Evolutionary conservation across 2,329 filamentous ascomycete species (phyloP).

Genomic region (Zasmidium cellare): DNA sequence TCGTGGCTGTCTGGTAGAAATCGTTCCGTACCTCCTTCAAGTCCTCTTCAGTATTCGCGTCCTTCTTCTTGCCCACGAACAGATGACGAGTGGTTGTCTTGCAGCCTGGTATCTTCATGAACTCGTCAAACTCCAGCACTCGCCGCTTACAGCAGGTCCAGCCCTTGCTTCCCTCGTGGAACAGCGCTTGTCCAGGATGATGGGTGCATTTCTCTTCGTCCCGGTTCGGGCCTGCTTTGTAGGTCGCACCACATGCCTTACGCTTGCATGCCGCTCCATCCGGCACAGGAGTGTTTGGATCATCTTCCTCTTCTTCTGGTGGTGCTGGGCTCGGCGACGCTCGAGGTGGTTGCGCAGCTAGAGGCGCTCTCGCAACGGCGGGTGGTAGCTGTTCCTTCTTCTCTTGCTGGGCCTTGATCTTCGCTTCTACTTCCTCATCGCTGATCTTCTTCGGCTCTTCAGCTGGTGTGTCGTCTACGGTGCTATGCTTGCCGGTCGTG

Average conservation of each 20-base stretch:
- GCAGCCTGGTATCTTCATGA: constrained; percentile 93
- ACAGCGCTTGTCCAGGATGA: constrained; percentile 87
- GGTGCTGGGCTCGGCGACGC: constrained; percentile 56
- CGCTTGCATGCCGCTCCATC: constrained; percentile 76
- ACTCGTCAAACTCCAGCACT: constrained; percentile 96
- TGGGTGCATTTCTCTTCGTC: constrained; percentile 78
- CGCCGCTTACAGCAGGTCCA: constrained; percentile 96
- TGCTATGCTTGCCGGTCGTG: constrained; percentile 89
- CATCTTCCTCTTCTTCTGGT: constrained; percentile 80
- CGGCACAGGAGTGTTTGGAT: constrained; percentile 71
- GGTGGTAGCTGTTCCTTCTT: constrained; percentile 27
- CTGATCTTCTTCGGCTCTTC: constrained; percentile 25
- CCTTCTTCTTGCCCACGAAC: constrained; percentile 72
- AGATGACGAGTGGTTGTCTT: constrained; percentile 77
- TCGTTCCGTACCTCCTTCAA: constrained; percentile 82
- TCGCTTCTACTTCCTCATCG: constrained; percentile 33
- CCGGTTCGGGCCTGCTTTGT: constrained; percentile 60
- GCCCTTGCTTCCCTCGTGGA: constrained; percentile 97
- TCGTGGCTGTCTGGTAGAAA: constrained; percentile 87
- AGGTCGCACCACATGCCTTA: constrained; percentile 68
- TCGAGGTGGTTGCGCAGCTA: constrained; percentile 30
- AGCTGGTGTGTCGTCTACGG: constrained; percentile 70
- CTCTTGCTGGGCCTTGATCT: constrained; percentile 30
- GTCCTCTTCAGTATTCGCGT: constrained; percentile 66
- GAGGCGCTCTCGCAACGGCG: constrained; percentile 28